Base-by-base conservation (phyloP, 352 stramenopile genomes). In the Phytophthora fragariae region DNA sequence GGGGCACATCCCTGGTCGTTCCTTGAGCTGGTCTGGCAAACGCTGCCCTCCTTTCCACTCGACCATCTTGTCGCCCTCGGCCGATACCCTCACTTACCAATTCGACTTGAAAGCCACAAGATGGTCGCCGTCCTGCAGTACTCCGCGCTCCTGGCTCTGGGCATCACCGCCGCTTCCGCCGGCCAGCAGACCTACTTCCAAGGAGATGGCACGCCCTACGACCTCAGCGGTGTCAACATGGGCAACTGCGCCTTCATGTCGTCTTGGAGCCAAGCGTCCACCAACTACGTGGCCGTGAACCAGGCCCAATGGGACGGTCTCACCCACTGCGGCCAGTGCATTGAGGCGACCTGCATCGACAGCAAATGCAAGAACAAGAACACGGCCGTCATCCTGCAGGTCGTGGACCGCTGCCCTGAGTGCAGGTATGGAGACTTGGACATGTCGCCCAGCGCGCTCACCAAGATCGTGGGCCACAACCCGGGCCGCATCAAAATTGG, bases 191-290 rank as follows among this genome's bases (percentile, higher is more conserved):
- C 62, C 11, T 75, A 75, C 35, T 76, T 59, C 64, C 46, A 76
- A 39, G 64, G 70, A 2, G 64, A 70, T 19, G 70, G 70, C 53
- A 73, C 64, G 6, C 64, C 70, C 52, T 76, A 73, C 53, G 53
- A 73, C 53, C 54, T 73, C 14, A 54, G 14, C 4, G 50, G 39
- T n/a, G 60, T 73, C 17, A 58, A 47, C 58, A 65, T 46, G 14
- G 70, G 69, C 54, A 76, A 76, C 57, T 76, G 69, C 53, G 64
- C 63, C 52, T 76, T 76, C 57, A 73, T 73, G 63, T 72, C 70
- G 11, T 44, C 63, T 14, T 76, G 70, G 64, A 72, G 52, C 44
- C 49, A 69, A 29, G 67, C 67, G 27, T 68, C 63, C 19, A 68
- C 57, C 50, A 76, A 76, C 52, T 76, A 76, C 69, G 69, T 76